Conservation (phyloP, 2,329 filamentous ascomycete genomes). For the Arthrocladium fulminans region DNA sequence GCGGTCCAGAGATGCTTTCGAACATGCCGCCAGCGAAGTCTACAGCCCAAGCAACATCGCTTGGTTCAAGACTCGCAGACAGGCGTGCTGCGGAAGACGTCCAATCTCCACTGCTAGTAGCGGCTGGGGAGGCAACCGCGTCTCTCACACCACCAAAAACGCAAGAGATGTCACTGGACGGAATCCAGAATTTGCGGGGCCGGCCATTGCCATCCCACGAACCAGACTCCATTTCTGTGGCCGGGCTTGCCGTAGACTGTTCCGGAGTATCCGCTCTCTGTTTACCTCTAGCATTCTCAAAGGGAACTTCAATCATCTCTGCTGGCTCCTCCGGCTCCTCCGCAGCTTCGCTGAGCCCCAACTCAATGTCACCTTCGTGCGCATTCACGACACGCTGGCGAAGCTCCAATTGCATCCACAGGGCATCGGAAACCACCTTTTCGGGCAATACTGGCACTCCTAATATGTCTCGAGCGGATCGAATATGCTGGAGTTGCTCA, state of each 20-base stretch:
- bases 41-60: constrained; percentile 48
- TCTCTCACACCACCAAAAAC: constrained; percentile 48
- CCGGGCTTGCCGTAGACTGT: constrained; percentile 10
- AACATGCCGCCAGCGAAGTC: constrained; percentile 43
- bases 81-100: constrained; percentile 31
- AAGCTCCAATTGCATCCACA: constrained; percentile 51
- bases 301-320: neutral
- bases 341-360: constrained; percentile 41
- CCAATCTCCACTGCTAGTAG: constrained; percentile 33
- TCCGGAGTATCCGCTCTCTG: constrained; percentile 25
- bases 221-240: constrained; percentile 37
- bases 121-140: constrained; percentile 40
- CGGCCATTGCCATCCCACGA: constrained; percentile 47
- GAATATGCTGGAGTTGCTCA: constrained; percentile 49
- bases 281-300: constrained; percentile 35
- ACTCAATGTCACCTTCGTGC: constrained; percentile 42
- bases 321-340: constrained; percentile 19
- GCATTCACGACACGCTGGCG: constrained; percentile 48
- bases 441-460: constrained; percentile 48
- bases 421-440: constrained; percentile 45
- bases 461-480: constrained; percentile 42
- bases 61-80: constrained; percentile 44
- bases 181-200: constrained; percentile 51
- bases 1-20: constrained; percentile 17
- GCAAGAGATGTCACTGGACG: constrained; percentile 46